These are phyloP conservation scores for Gynochthodes officinalis DNA, from an alignment of 257 asterid species.

Conservation along the genomic window DNA sequence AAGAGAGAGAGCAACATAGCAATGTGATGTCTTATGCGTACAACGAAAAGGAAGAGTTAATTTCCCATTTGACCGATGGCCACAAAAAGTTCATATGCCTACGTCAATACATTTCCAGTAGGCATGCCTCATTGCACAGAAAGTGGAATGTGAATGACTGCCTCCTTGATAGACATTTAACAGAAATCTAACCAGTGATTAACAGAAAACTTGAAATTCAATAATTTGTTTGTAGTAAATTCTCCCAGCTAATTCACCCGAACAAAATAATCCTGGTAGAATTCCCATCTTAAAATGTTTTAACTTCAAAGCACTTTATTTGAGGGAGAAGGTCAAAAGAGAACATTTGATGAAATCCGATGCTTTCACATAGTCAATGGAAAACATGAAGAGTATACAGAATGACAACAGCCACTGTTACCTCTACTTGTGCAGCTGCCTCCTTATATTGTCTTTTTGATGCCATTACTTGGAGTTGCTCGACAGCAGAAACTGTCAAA, in stretches of 20 bases:
- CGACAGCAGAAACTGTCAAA: slow-evolving; percentile 89
- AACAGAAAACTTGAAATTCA: too few relatives aligned
- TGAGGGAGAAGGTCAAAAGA: background rate
- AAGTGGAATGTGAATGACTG: background rate
- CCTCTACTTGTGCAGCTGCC: slow-evolving; percentile 99
- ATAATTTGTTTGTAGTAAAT: background rate
- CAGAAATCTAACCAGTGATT: background rate
- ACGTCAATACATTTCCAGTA: background rate
- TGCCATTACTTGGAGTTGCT: slow-evolving; percentile 98
- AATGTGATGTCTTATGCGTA: background rate
- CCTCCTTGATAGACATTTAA: background rate
- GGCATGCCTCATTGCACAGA: background rate
- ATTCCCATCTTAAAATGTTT: background rate
- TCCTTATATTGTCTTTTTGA: slow-evolving; percentile 96
- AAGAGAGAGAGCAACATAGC: background rate
- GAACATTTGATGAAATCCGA: background rate
- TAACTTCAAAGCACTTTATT: background rate
- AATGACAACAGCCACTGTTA: slow-evolving; percentile 29
- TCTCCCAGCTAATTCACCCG: background rate
- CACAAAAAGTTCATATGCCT: background rate
- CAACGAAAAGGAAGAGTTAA: background rate
- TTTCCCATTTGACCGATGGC: background rate
- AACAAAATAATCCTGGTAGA: background rate
- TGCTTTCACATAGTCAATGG: too few relatives aligned
- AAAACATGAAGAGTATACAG: background rate